A percentile compares a stretch with the other conserved stretches of the same genome.
phyloP scores from a whole-genome alignment of 345 rosid species.

The Kernera saxatilis region DNA sequence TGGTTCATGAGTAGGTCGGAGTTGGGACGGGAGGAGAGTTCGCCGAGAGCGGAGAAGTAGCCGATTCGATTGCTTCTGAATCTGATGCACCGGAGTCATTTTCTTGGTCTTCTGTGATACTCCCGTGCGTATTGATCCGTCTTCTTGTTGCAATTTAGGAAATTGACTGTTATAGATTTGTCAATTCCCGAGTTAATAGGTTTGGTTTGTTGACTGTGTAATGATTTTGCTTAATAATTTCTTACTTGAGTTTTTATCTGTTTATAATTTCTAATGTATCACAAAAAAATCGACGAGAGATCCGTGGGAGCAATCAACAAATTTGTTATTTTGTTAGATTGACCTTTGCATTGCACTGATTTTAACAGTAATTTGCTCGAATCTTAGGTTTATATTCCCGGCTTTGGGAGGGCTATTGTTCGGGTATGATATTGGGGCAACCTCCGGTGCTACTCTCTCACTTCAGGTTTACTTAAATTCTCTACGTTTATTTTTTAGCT shows the following conservation, averaged over 20 bases:
- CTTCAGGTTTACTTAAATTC: constrained; percentile 51
- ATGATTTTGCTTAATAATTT: not conserved
- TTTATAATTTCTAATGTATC: not conserved
- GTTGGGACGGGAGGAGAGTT: constrained; percentile 38
- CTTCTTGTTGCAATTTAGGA: not conserved
- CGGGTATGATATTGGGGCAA: constrained; percentile 98
- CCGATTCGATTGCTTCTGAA: constrained; percentile 42
- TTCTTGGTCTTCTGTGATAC: constrained; percentile 79
- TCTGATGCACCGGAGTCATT: constrained; percentile 59
- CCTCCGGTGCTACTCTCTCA: constrained; percentile 86
- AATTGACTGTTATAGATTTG: not conserved
- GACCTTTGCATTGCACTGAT: not conserved
- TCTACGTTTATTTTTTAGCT: not conserved
- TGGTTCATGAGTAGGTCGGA: constrained; percentile 37
- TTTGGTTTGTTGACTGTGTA: too few species aligned
- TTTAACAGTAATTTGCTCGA: constrained; percentile 3
- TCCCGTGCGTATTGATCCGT: constrained; percentile 57
- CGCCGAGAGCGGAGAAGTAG: constrained; percentile 47
- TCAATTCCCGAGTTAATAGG: not conserved
- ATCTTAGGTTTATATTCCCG: constrained; percentile 79
- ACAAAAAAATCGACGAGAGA: too few species aligned
- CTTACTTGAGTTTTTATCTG: not conserved
- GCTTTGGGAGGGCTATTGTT: constrained; percentile 87
- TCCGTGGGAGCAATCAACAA: not conserved
- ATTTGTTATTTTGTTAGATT: not conserved